These are phyloP conservation scores for Diplogelasinospora grovesii DNA, from an alignment of 495 filamentous ascomycete species.

Conservation along the genomic window DNA sequence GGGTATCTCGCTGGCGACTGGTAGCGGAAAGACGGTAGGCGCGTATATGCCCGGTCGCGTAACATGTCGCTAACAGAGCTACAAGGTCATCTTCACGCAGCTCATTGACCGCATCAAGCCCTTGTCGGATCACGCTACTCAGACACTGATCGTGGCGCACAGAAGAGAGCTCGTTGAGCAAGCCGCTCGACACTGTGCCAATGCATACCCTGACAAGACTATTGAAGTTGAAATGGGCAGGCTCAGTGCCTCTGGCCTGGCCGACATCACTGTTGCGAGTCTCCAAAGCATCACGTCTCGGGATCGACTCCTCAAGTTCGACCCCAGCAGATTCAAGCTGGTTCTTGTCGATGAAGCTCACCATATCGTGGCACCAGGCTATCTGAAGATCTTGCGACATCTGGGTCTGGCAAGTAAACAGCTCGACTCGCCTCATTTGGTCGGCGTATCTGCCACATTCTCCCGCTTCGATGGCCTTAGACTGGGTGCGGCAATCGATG, in stretches of 20 bases:
- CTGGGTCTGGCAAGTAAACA: slow-evolving; percentile 58
- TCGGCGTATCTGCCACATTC: slow-evolving; percentile 92
- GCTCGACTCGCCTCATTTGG: slow-evolving; percentile 57
- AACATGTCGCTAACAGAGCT: neutral
- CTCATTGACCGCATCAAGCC: slow-evolving; percentile 73
- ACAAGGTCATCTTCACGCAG: slow-evolving; percentile 88
- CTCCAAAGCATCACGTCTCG: slow-evolving; percentile 70
- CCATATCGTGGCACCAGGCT: slow-evolving; percentile 82
- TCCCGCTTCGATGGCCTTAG: slow-evolving; percentile 83
- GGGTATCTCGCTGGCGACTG: slow-evolving; percentile 86
- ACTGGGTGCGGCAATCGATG: slow-evolving; percentile 82
- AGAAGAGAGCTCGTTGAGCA: slow-evolving; percentile 94
- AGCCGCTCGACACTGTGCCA: slow-evolving; percentile 73
- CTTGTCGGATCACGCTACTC: slow-evolving; percentile 49
- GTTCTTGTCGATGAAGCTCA: slow-evolving; percentile 97
- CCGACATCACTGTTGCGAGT: slow-evolving; percentile 94
- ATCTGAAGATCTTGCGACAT: slow-evolving; percentile 64
- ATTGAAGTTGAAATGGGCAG: slow-evolving; percentile 90
- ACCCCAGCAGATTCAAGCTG: slow-evolving; percentile 76
- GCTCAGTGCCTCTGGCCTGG: slow-evolving; percentile 61
- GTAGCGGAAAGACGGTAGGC: slow-evolving; percentile 81
- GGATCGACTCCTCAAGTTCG: slow-evolving; percentile 72
- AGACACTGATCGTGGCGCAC: slow-evolving; percentile 89
- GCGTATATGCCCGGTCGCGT: neutral
- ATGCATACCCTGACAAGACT: slow-evolving; percentile 68